Base-by-base conservation (phyloP, 2,329 filamentous ascomycete species). In the Fusarium sp. region DNA sequence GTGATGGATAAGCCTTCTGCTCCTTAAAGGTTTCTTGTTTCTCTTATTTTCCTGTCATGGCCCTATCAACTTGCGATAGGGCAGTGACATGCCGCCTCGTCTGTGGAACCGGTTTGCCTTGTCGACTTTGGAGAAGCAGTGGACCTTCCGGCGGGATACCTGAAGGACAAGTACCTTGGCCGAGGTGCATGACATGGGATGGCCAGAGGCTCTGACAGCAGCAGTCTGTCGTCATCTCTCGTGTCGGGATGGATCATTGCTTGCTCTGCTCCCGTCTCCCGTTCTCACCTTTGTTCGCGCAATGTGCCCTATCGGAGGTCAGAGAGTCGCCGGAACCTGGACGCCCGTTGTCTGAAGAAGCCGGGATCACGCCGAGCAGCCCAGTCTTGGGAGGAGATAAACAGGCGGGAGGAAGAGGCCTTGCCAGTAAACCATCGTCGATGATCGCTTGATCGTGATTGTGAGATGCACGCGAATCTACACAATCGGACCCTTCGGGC, bases 61-160 rank as follows among this genome's bases (percentile, higher is more conserved):
- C 46, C 64, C 64, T 65, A 51, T 58, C 58, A 69, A 63, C 56
- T 54, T 50, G 53, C 54, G 68, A 70, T 66, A 71, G 34, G 58
- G 61, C 58, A 69, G 64, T 70, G 68, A 70, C 68, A 71, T 70
- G 61, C 64, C 54, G 61, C 54, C 51, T 70, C 34, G 54, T 42
- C 61, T 67, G 57, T 68, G 61, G 68, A 70, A 71, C 68, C 68
- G 62, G 64, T 62, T 70, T 62, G 61, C 55, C 58, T 68, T 62
- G 57, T 60, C 61, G 42, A 60, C 56, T 51, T 33, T 71, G 44
- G 36, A 68, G 55, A 59, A 64, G 33, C 55, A 50, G 64, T 62
- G 68, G 68, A 65, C 38, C 65, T 25, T 58, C 44, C 29, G 16
- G 40, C 4, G n/a, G 13, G 23, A 62, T 57, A 55, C 55, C 54